Conservation (phyloP, 192 early-diverging fungal species). For the Coemansia sp. region DNA sequence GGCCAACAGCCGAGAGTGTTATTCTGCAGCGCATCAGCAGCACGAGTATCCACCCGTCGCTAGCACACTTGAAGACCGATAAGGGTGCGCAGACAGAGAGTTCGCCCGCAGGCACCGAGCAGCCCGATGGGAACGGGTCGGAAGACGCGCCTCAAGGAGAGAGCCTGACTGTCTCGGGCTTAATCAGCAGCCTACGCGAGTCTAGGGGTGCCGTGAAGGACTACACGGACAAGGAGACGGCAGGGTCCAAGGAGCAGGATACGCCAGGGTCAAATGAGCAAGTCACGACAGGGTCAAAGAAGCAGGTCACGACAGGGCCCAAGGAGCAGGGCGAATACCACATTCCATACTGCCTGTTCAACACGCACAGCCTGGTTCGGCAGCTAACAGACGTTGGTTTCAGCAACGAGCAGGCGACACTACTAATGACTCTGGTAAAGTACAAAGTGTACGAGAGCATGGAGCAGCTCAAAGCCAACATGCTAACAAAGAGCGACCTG, state of each 20-base stretch:
- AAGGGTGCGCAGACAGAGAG: neutral
- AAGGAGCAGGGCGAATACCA: neutral
- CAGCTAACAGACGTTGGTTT: conserved; percentile 68
- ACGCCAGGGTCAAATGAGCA: neutral
- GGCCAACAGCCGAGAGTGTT: conserved; percentile 52
- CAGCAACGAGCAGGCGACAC: conserved; percentile 67
- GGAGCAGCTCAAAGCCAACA: conserved; percentile 40
- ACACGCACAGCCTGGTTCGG: conserved; percentile 74
- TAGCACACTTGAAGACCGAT: conserved; percentile 10
- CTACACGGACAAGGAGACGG: neutral
- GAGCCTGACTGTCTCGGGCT: conserved; percentile 29
- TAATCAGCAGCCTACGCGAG: conserved; percentile 43
- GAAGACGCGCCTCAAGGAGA: neutral
- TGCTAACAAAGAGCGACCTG: conserved; percentile 74
- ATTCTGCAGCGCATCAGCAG: conserved; percentile 52
- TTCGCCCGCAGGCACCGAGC: neutral
- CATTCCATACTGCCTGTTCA: conserved; percentile 62
- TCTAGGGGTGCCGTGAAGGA: conserved; percentile 21
- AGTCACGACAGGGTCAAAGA: neutral
- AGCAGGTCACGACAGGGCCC: neutral
- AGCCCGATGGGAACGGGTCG: neutral
- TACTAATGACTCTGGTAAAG: conserved; percentile 75
- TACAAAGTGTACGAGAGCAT: conserved; percentile 53
- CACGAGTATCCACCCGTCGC: conserved; percentile 14
- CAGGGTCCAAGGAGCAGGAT: neutral